Evolutionary conservation across 768 basidiomycete species (phyloP), one percentile per base, ranked within the genome.

Genomic region (Serendipita sp.): DNA sequence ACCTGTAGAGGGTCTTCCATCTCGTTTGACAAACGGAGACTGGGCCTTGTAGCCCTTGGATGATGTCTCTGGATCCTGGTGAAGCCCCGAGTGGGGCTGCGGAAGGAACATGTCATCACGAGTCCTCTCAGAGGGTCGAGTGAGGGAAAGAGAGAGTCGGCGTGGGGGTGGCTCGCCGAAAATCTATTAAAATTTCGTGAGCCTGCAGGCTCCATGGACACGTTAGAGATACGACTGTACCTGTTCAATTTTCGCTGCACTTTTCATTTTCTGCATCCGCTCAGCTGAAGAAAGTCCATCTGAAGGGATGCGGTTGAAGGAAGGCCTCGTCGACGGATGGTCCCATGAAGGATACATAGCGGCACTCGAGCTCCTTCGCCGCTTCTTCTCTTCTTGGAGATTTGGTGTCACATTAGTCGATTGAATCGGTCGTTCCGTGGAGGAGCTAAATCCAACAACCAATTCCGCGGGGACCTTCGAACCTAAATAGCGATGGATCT

Each of bases 211-310:
- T 50, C 40, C 40, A 6, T 6, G 27, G 27, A 36, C 33, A 52
- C 23, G 23, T 31, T 48, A 23, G 6, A 31, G 27, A 11, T 8
- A n/a, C 6, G 2, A 44, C 71, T 78, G 34, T 64, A 87, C 89
- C 82, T 87, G 86, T 74, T 91, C 88, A 88, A 92, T 91, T 74
- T 91, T 92, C 70, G 84, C 78, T 44, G 88, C 88, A 62, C 90
- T 75, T 58, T 83, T 79, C 52, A 92, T 88, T 69, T 87, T 87
- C 70, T 86, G 80, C 13, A 86, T 85, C 75, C 88, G 89, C 71
- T 91, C 88, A 67, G 75, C 78, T 33, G 82, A 82, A 68, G 83
- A 79, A 55, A 91, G 77, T 65, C 87, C 85, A 70, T 83, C 85
- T 72, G 48, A 8, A 8, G 29, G n/a, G n/a, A 8, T 50, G 6